These are phyloP conservation scores for Podospora fimiseda DNA, from an alignment of 495 filamentous ascomycete species.

Conservation along the genomic window DNA sequence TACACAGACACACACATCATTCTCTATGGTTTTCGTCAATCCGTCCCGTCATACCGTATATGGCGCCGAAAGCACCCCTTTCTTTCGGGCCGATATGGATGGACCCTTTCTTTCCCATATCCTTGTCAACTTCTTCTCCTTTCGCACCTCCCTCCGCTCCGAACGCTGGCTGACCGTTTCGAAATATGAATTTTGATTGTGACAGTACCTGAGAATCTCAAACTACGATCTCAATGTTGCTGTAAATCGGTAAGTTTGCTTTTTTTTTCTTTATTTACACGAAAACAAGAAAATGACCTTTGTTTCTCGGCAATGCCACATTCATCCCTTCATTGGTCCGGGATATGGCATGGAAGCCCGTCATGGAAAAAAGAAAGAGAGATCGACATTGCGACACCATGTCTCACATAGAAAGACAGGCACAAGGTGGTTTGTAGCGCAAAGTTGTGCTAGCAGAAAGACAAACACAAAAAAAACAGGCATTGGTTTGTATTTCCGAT, in stretches of 20 bases:
- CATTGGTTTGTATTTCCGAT: conserved; percentile 6
- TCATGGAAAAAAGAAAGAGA: conserved; percentile 8
- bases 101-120: conserved; percentile 14
- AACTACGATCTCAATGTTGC: conserved; percentile 47
- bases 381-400: conserved; percentile 27
- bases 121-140: conserved; percentile 14
- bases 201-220: conserved; percentile 35
- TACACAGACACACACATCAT: too few species aligned
- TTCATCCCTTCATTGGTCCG: too few species aligned
- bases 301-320: too few species aligned
- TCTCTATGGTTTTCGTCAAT: conserved; percentile 4
- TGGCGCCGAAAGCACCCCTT: conserved; percentile 4
- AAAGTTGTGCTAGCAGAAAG: too few species aligned
- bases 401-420: too few species aligned
- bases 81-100: conserved; percentile 26
- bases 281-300: too few species aligned
- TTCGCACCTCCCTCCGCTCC: conserved; percentile 6
- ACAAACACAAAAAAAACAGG: conserved; percentile 8
- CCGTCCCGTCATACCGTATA: conserved; percentile 15
- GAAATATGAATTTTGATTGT: conserved; percentile 8
- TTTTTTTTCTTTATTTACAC: conserved; percentile 9
- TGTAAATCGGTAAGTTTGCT: conserved; percentile 41
- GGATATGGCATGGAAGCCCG: background rate
- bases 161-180: conserved; percentile 7
- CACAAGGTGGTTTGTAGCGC: background rate